Base-by-base conservation (phyloP, 2,329 filamentous ascomycete species). In the Cladosporium sp. region DNA sequence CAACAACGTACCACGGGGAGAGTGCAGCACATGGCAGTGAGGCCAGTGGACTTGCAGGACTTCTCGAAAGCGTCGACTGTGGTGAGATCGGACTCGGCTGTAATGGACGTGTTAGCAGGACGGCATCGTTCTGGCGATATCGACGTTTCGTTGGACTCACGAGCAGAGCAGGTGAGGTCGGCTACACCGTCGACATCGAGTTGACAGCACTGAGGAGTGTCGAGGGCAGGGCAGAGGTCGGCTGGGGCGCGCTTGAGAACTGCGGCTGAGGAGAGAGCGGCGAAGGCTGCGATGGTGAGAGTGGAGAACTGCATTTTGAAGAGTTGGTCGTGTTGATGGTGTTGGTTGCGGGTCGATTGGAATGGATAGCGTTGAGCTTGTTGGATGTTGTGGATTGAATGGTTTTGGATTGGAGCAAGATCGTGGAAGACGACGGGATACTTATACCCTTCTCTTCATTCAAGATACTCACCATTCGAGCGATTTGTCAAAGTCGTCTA, bases 201-300 rank as follows among this genome's bases (percentile, higher is more conserved):
- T 36, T 69, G 68, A 54, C 69, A 71, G 68, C 69, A 71, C 51
- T 60, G 60, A 44, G 68, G 68, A 32, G 65, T 70, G 59, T 67
- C 65, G 54, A 68, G 38, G 32, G 68, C 49, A 18, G 69, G 68
- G 64, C 69, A 71, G 58, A 68, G 55, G 21, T 57, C 36, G 36
- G 24, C 18, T 38, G 38, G 60, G 4, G 62, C 61, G 30, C 49
- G 55, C 28, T 65, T 21, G 55, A 69, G 47, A 14, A 51, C 60
- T 18, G 38, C 58, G 24, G 67, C 64, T 54, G 67, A 66, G 26
- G 63, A 60, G 44, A 68, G 65, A 24, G 67, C 66, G 10, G 67
- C 65, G 41, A 68, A 57, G 44, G 66, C 65, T 30, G 66, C 63
- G 55, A 70, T 44, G 65, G 62, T 47, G 63, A 70, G 66, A 57